phyloP scores from a whole-genome alignment of 768 basidiomycete species.

The Tulasnella sp. region DNA sequence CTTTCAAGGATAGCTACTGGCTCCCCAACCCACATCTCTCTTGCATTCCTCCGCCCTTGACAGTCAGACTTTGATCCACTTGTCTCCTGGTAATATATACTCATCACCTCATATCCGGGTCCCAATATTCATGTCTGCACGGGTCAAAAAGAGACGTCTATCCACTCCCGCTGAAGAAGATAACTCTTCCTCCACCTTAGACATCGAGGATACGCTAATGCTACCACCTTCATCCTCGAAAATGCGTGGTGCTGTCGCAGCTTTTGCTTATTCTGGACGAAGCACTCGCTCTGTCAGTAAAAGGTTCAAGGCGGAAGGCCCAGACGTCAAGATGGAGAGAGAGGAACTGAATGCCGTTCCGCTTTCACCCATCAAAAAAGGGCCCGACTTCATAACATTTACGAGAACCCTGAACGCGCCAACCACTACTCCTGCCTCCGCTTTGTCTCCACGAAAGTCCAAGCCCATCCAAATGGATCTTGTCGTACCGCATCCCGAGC shows the following conservation, averaged over 20 bases:
- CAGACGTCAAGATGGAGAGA: not conserved
- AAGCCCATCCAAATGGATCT: constrained; percentile 47
- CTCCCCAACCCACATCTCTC: no score
- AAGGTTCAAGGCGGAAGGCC: not conserved
- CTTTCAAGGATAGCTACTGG: no score
- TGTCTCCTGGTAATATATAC: no score
- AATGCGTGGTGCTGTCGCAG: not conserved
- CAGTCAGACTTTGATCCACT: no score
- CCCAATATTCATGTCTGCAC: no score
- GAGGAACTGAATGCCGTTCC: not conserved
- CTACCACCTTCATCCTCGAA: not conserved
- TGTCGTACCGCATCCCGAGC: constrained; percentile 52
- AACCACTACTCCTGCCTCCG: no score
- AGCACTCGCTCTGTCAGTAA: not conserved
- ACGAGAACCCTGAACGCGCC: no score
- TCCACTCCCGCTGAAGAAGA: not conserved
- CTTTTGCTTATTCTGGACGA: constrained; percentile 1
- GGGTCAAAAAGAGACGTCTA: not conserved
- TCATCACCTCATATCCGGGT: no score
- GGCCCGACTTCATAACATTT: not conserved
- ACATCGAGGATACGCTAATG: constrained; percentile 4
- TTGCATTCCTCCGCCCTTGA: no score
- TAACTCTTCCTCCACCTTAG: not conserved
- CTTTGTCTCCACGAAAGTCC: constrained; percentile 30
- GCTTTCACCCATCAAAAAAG: not conserved